These are phyloP conservation scores for Ulmus americana DNA, from an alignment of 331 rosid genomes.

Conservation along the genomic window DNA sequence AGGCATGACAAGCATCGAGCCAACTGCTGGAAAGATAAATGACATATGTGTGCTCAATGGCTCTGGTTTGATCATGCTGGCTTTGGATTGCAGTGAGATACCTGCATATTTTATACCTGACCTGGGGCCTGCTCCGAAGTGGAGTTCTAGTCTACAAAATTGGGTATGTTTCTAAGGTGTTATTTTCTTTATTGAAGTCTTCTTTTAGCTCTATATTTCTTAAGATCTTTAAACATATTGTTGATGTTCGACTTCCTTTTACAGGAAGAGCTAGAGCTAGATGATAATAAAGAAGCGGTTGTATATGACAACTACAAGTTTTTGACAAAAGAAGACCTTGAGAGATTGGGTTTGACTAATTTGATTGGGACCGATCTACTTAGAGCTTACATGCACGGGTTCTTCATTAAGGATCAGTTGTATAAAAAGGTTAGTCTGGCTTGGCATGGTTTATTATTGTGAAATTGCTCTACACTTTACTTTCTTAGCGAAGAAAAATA, in stretches of 20 bases:
- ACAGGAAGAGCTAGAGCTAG: slow-evolving; percentile 94
- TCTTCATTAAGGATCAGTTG: slow-evolving; percentile 52
- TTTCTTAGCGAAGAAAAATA: background rate
- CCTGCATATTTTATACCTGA: slow-evolving; percentile 91
- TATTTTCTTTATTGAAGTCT: background rate
- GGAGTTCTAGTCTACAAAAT: slow-evolving; percentile 83
- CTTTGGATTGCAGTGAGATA: slow-evolving; percentile 77
- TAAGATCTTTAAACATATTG: slow-evolving; percentile 11
- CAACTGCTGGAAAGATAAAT: slow-evolving; percentile 65
- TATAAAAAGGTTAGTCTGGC: slow-evolving; percentile 59
- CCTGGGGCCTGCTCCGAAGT: slow-evolving; percentile 97
- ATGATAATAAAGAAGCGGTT: slow-evolving; percentile 58
- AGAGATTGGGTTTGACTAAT: slow-evolving; percentile 63
- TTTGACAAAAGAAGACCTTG: slow-evolving; percentile 87
- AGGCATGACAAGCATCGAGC: slow-evolving; percentile 93
- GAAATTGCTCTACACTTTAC: background rate
- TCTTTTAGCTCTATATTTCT: background rate
- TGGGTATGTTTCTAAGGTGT: slow-evolving; percentile 42
- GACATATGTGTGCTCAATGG: slow-evolving; percentile 73
- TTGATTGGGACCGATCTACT: slow-evolving; percentile 71
- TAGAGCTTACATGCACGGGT: slow-evolving; percentile 90
- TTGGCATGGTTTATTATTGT: background rate
- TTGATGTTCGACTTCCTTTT: slow-evolving; percentile 12
- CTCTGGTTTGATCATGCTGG: slow-evolving; percentile 84
- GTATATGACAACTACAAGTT: slow-evolving; percentile 67